Evolutionary conservation across 257 asterid genomes (phyloP).

Genomic region (Mentha longifolia): DNA sequence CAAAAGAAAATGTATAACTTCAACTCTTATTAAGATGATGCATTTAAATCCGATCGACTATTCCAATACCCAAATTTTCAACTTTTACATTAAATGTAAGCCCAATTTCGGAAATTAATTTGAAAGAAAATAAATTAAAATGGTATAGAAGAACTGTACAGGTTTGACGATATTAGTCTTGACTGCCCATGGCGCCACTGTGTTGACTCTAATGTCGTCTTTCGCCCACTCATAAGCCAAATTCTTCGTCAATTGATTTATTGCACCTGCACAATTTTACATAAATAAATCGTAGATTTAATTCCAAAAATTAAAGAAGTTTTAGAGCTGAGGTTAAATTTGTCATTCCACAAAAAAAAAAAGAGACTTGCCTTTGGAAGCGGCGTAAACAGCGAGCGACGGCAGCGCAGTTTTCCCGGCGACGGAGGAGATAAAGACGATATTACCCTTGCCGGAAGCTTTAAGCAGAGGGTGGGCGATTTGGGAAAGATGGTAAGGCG

Average conservation of each 20-base stretch:
- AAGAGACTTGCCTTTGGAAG: constrained; percentile 44
- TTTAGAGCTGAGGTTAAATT: too few species aligned
- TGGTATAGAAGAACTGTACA: constrained; percentile 22
- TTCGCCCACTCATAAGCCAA: constrained; percentile 56
- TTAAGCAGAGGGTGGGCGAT: constrained; percentile 53
- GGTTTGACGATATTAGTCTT: constrained; percentile 35
- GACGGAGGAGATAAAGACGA: constrained; percentile 53
- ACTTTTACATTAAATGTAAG: neutral
- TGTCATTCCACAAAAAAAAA: neutral
- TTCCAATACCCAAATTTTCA: neutral
- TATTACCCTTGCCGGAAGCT: constrained; percentile 48
- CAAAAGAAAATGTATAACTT: too few species aligned
- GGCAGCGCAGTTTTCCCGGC: constrained; percentile 47
- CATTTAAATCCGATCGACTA: neutral
- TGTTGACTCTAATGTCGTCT: constrained; percentile 48
- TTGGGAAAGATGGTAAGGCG: constrained; percentile 51
- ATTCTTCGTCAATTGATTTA: constrained; percentile 49
- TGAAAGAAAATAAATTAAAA: too few species aligned
- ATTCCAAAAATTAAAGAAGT: too few species aligned
- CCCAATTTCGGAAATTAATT: neutral
- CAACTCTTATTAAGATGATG: neutral
- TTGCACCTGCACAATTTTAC: constrained; percentile 35
- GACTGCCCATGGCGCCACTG: constrained; percentile 49
- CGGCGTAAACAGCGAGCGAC: constrained; percentile 35
- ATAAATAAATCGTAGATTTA: neutral